Base-by-base conservation (phyloP, 1,139 yeast species). In the Geotrichum cucujoidarum region DNA sequence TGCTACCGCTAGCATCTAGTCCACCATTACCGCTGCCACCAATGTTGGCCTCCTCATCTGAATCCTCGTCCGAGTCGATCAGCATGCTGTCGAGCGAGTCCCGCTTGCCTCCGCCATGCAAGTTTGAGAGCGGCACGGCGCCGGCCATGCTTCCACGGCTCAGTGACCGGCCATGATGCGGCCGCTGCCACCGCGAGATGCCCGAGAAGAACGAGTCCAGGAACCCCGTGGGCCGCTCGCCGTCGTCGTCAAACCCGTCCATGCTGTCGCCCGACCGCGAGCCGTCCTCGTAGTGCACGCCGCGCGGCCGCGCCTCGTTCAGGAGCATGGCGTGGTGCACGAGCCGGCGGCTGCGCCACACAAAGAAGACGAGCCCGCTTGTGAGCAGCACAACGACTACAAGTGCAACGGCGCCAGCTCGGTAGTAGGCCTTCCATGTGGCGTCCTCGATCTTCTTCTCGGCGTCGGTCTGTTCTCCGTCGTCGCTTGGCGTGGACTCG, bases 361-460 rank as follows among this genome's bases (percentile, higher is more conserved):
- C 48, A 25, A 65, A 58, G 50, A 60, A 55, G 1, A 59, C 57
- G 4, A 58, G 55, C 2, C 57, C 56, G 1, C 55, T 61, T 1
- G 62, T 52, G 1, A 61, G 53, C 1, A 69, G 42, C 14, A 67
- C 55, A 17, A 66, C 65, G 1, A 69, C 59, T 1, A 65, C 56
- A 20, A 70, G 59, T 1, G 73, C 72, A 2, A 61, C 57, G 8
- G 57, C 58, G 4, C 74, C 72, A 0, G 74, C 73, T 38, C 63
- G 58, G 55, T 62, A 66, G 52, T 70, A 70, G 0, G 73, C 71
- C 36, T 55, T 55, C 59, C 65, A 60, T 20, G 62, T 62, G 3
- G 70, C 71, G n/a, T 64, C 66, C 25, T 55, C 53, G 6, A 45
- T 48, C 30, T 49, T 52, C n/a, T 52, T 38, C 35, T 39, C 49